phyloP scores from a whole-genome alignment of 2,329 filamentous ascomycete species.

The Trichoderma atroviride region DNA sequence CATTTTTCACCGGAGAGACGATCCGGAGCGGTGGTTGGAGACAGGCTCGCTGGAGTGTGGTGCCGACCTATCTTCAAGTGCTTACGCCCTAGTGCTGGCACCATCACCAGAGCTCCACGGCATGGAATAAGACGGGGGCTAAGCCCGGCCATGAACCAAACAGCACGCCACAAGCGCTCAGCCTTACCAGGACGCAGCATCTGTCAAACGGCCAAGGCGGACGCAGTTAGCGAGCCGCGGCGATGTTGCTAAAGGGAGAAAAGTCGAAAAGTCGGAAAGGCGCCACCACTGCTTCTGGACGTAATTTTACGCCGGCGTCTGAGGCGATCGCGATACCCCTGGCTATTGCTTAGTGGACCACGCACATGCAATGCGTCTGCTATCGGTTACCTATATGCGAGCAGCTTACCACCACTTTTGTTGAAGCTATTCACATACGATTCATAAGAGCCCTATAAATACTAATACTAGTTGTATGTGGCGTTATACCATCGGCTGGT shows the following conservation, averaged over 20 bases:
- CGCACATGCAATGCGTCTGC: neutral
- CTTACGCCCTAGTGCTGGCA: conserved; percentile 6
- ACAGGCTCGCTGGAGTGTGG: neutral
- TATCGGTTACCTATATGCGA: neutral
- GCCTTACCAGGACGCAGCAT: neutral
- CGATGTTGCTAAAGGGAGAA: conserved; percentile 1
- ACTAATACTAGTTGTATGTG: neutral
- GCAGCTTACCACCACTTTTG: neutral
- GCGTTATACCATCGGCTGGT: conserved; percentile 14
- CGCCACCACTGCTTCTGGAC: conserved; percentile 4
- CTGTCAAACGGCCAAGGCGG: neutral
- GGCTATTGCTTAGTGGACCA: neutral
- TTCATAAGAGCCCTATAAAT: neutral
- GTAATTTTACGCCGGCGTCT: neutral
- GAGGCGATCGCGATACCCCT: conserved; percentile 1
- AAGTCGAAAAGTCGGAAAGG: neutral
- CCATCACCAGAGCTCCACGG: neutral
- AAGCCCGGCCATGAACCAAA: conserved; percentile 5
- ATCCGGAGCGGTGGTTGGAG: neutral
- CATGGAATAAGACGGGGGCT: neutral
- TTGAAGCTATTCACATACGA: conserved; percentile 14
- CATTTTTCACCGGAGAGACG: neutral
- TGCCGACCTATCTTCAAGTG: conserved; percentile 3
- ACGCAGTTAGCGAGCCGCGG: neutral
- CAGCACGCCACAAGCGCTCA: conserved; percentile 11